A percentile compares a stretch with the other conserved stretches of the same genome.
Evolutionary conservation across 176 grass and related monocot genomes (phyloP).

Genomic region (Oryza punctata): DNA sequence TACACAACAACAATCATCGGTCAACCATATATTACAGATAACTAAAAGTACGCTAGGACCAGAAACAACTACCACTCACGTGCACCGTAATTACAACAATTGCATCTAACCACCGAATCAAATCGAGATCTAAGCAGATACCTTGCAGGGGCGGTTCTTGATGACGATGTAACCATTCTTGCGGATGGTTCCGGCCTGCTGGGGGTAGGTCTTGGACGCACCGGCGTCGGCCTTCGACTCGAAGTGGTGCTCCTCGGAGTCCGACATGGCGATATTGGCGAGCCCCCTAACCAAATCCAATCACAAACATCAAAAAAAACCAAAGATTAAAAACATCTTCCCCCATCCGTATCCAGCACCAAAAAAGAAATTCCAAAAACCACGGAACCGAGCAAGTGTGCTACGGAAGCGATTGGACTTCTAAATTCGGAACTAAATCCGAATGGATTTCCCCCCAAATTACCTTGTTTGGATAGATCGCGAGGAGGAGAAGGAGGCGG

Average conservation of each 20-base stretch:
- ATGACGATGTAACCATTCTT: constrained; percentile 91
- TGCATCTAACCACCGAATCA: not conserved
- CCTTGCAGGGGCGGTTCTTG: constrained; percentile 94
- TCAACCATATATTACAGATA: not conserved
- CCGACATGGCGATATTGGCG: constrained; percentile 57
- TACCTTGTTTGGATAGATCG: constrained; percentile 41
- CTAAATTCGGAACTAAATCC: constrained; percentile 13
- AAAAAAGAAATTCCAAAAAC: not conserved
- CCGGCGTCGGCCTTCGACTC: constrained; percentile 92
- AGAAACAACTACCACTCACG: not conserved
- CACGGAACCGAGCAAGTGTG: not conserved
- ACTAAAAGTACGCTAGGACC: not conserved
- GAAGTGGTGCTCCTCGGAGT: constrained; percentile 91
- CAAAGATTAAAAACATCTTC: constrained; percentile 2
- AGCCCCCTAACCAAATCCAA: constrained; percentile 1
- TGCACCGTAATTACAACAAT: not conserved
- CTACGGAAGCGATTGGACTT: not conserved
- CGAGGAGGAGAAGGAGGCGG: not conserved
- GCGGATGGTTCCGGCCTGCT: constrained; percentile 94
- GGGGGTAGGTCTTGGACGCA: constrained; percentile 91
- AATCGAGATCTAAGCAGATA: constrained; percentile 23
- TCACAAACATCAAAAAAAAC: not conserved
- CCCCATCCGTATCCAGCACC: not conserved
- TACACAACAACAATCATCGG: not conserved
- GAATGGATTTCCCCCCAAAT: not conserved